Percentiles rank a stretch among this genome's conserved stretches.
Conservation (phyloP, 164 flowering plant genomes). For the Cinnamomum chago region DNA sequence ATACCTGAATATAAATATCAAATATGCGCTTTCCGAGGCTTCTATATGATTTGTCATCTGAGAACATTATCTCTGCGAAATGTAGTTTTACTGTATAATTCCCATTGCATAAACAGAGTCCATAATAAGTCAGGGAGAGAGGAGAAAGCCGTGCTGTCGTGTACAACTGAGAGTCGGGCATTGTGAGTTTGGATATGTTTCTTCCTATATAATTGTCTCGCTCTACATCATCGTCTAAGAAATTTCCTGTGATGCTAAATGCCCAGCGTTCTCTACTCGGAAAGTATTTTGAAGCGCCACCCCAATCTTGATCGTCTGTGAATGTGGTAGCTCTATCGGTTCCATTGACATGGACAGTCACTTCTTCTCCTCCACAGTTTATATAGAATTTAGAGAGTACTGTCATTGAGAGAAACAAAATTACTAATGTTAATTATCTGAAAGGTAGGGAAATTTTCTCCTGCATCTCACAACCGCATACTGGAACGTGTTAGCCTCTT, state of each 20-base stretch:
- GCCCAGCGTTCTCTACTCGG: slow-evolving; percentile 40
- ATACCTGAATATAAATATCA: slow-evolving; percentile 69
- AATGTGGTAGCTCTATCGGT: slow-evolving; percentile 25
- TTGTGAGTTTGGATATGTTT: slow-evolving; percentile 25
- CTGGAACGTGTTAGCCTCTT: no score
- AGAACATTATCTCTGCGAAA: slow-evolving; percentile 60
- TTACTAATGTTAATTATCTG: background rate
- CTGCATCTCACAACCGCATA: no score
- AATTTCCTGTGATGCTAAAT: slow-evolving; percentile 64
- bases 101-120: slow-evolving; percentile 48
- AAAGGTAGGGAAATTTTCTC: slow-evolving; percentile 27
- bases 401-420: slow-evolving; percentile 16
- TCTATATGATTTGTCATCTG: slow-evolving; percentile 32
- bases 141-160: slow-evolving; percentile 52
- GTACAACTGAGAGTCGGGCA: slow-evolving; percentile 27
- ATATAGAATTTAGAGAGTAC: slow-evolving; percentile 49
- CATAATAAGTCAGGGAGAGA: slow-evolving; percentile 62
- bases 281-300: slow-evolving; percentile 43
- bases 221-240: no score
- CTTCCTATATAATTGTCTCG: no score
- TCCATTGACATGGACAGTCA: slow-evolving; percentile 11
- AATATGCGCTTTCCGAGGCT: slow-evolving; percentile 70
- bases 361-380: slow-evolving; percentile 70
- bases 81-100: slow-evolving; percentile 54
- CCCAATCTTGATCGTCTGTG: slow-evolving; percentile 48